phyloP scores from a whole-genome alignment of 257 asterid species.

The Nicotiana obtusifolia region DNA sequence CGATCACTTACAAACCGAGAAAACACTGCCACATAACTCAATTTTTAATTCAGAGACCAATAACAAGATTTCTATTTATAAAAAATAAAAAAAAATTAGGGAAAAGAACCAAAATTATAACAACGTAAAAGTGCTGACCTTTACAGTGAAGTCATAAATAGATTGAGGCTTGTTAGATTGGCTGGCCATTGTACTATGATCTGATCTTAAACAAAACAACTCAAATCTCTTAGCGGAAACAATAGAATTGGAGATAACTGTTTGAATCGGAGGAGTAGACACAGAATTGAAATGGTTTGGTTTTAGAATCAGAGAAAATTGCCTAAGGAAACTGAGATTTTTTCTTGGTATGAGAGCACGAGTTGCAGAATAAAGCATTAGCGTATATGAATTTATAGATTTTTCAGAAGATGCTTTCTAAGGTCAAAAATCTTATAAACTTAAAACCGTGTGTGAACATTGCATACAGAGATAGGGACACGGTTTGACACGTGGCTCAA shows the following conservation, averaged over 20 bases:
- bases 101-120: not conserved
- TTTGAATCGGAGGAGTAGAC: not conserved
- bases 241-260: constrained; percentile 8
- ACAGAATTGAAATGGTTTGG: constrained; percentile 27
- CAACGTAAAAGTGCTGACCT: constrained; percentile 35
- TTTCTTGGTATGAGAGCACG: constrained; percentile 1
- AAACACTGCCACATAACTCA: not conserved
- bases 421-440: not conserved
- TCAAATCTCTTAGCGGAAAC: constrained; percentile 9
- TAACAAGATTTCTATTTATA: no score
- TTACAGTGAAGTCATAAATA: constrained; percentile 75
- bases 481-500: constrained; percentile 6
- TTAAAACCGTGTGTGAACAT: not conserved
- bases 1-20: not conserved
- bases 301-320: constrained; percentile 14
- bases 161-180: constrained; percentile 61
- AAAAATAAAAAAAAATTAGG: no score
- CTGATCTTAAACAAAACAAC: constrained; percentile 14
- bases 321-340: constrained; percentile 3
- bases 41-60: not conserved
- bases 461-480: not conserved
- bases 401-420: not conserved
- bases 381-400: not conserved
- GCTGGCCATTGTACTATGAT: constrained; percentile 43
- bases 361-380: constrained; percentile 22